A percentile compares a stretch with the other conserved stretches of the same genome.
These are phyloP conservation scores for Fusarium floridanum DNA, from an alignment of 2,329 filamentous ascomycete species.

Conservation along the genomic window DNA sequence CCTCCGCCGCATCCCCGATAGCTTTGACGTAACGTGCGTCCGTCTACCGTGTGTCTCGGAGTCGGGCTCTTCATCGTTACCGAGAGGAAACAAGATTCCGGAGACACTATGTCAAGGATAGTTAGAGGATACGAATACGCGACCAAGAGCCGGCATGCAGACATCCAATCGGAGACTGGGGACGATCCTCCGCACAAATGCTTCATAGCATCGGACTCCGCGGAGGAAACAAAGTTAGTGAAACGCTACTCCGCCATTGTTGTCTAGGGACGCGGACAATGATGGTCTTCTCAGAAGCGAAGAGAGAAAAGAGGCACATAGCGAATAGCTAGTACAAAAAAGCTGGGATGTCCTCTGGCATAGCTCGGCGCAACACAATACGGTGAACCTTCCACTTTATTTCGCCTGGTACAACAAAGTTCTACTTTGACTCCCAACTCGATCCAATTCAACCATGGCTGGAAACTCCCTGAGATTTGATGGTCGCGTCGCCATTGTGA, in stretches of 20 bases:
- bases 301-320: background rate
- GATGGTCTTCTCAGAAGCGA: background rate
- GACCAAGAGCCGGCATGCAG: background rate
- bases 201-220: background rate
- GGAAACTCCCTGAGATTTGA: background rate
- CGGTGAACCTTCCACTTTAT: background rate
- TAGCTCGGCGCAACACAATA: background rate
- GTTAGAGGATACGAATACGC: background rate
- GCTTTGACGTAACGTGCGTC: background rate
- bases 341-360: background rate
- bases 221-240: background rate
- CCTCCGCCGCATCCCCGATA: background rate
- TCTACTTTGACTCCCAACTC: background rate
- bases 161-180: background rate
- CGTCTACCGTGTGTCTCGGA: background rate
- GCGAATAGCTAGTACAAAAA: background rate
- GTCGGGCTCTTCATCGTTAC: background rate
- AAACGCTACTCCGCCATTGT: background rate
- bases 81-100: background rate
- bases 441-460: background rate
- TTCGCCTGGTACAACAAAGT: background rate
- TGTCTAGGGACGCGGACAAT: background rate
- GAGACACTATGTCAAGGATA: background rate
- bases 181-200: background rate
- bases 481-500: constrained; percentile 5